Conservation (phyloP, 163 green algal species). For the Scenedesmus sp. region DNA sequence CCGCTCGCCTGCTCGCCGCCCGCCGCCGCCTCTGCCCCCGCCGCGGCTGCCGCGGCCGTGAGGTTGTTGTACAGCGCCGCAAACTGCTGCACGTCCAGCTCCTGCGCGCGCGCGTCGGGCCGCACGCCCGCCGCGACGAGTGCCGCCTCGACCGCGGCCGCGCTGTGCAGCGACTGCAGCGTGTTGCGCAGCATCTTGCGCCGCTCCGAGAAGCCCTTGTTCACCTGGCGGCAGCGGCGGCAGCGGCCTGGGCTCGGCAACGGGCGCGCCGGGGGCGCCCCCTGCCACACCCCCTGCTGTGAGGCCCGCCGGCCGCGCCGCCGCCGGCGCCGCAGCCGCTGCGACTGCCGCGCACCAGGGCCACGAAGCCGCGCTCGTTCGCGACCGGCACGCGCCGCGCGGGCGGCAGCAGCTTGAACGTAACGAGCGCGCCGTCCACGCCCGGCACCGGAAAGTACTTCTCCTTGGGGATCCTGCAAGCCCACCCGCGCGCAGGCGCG, state of each 20-base stretch:
- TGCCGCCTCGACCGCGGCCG: slow-evolving; percentile 53
- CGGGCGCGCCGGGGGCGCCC: too few species aligned
- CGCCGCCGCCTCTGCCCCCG: slow-evolving; percentile 6
- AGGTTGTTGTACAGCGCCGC: slow-evolving; percentile 51
- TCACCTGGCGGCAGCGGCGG: slow-evolving; percentile 55
- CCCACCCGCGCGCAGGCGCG: too few species aligned
- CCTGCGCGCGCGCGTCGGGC: slow-evolving; percentile 62
- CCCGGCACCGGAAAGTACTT: slow-evolving; percentile 86
- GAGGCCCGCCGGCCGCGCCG: background rate
- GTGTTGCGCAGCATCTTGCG: slow-evolving; percentile 91
- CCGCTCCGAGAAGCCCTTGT: slow-evolving; percentile 77
- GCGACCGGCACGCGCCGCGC: slow-evolving; percentile 46
- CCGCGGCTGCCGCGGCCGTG: background rate
- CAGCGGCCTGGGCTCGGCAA: background rate
- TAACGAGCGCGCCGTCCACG: slow-evolving; percentile 83
- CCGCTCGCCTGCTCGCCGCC: background rate
- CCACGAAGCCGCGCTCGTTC: slow-evolving; percentile 51
- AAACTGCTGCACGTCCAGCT: slow-evolving; percentile 65
- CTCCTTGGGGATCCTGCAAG: slow-evolving; percentile 68
- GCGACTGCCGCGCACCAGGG: slow-evolving; percentile 53
- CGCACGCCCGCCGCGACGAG: slow-evolving; percentile 52
- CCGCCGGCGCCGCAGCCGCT: too few species aligned
- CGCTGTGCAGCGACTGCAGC: slow-evolving; percentile 67
- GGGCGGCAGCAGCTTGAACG: slow-evolving; percentile 72
- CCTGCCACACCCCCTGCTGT: background rate